Percentiles rank a stretch among this genome's conserved stretches.
Evolutionary conservation across 2,329 filamentous ascomycete species (phyloP).

Genomic region (Ceratocystis alfenasii): DNA sequence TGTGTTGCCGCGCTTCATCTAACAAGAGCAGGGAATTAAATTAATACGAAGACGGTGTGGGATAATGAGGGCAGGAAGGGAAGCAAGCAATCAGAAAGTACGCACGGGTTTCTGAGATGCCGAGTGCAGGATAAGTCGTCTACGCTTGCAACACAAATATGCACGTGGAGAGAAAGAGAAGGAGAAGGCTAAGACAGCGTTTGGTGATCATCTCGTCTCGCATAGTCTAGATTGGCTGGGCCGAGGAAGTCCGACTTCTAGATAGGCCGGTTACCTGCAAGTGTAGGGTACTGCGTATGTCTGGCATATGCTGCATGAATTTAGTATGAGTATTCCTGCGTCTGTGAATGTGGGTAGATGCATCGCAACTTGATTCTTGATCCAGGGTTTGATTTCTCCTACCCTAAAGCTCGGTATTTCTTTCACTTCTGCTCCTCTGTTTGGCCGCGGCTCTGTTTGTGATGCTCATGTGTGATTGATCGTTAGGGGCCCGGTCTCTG

Average conservation of each 20-base stretch:
- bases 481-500: too few species aligned
- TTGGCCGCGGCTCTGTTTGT: background rate
- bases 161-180: background rate
- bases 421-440: background rate
- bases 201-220: too few species aligned
- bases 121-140: too few species aligned
- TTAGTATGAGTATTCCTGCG: background rate
- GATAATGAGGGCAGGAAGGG: background rate
- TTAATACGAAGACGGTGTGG: conserved; percentile 2
- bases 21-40: conserved; percentile 6
- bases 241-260: too few species aligned
- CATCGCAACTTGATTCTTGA: background rate
- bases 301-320: too few species aligned
- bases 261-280: too few species aligned
- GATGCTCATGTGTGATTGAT: too few species aligned
- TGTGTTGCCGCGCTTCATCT: background rate
- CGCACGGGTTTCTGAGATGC: too few species aligned
- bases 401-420: background rate
- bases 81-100: background rate
- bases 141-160: too few species aligned
- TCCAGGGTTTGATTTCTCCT: background rate
- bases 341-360: background rate
- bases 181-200: background rate
- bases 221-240: too few species aligned
- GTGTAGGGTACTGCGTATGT: too few species aligned